phyloP scores from a whole-genome alignment of 192 early-diverging fungal genomes.

The Coemansia sp. region DNA sequence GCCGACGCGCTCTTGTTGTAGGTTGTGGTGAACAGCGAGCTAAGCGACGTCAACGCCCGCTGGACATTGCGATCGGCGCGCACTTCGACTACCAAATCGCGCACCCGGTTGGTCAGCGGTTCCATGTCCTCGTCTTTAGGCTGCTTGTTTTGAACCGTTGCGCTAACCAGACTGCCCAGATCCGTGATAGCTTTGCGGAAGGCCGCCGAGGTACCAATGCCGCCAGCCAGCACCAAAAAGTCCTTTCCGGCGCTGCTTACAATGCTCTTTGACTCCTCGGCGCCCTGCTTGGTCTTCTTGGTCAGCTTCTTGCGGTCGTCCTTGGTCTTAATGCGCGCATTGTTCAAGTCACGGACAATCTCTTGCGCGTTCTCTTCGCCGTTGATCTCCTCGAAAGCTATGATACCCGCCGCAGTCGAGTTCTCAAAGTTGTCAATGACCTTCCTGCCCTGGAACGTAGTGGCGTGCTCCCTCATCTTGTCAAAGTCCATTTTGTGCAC shows the following conservation, averaged over 20 bases:
- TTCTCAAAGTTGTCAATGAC: conserved; percentile 43
- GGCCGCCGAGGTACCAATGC: conserved; percentile 39
- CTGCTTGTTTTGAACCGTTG: conserved; percentile 31
- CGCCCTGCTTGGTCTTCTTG: conserved; percentile 29
- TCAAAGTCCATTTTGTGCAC: conserved; percentile 36
- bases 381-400: conserved; percentile 45
- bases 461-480: conserved; percentile 38
- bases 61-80: conserved; percentile 29
- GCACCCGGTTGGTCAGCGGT: conserved; percentile 38
- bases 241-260: conserved; percentile 35
- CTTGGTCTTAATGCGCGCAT: conserved; percentile 29
- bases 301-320: conserved; percentile 48
- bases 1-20: conserved; percentile 14
- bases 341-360: conserved; percentile 31
- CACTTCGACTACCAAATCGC: conserved; percentile 38
- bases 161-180: conserved; percentile 25
- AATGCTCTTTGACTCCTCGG: conserved; percentile 18
- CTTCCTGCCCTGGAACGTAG: conserved; percentile 44
- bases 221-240: conserved; percentile 32
- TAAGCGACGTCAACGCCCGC: conserved; percentile 35
- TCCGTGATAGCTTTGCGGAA: conserved; percentile 42
- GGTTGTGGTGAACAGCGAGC: conserved; percentile 27
- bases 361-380: conserved; percentile 38
- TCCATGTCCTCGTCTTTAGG: conserved; percentile 1
- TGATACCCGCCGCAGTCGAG: conserved; percentile 24